phyloP scores from a whole-genome alignment of 202 grass and related monocot genomes.

The Cymbopogon flexuosus region DNA sequence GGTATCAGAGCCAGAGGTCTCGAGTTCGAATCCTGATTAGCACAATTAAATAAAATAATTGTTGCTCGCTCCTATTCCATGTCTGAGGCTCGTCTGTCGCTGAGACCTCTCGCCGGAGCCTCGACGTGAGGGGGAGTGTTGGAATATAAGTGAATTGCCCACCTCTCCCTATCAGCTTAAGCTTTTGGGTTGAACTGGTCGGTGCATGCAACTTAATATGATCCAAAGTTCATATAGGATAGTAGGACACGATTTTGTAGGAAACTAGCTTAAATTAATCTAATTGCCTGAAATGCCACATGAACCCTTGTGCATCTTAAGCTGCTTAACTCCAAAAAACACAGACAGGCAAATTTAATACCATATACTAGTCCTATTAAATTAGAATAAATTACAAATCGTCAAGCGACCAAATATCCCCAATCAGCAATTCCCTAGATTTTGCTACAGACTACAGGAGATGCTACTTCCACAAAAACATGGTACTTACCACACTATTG shows the following conservation, averaged over 20 bases:
- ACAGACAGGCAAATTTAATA: background rate
- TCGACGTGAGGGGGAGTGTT: too few relatives aligned
- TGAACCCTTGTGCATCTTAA: slow-evolving; percentile 14
- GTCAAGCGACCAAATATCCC: slow-evolving; percentile 4
- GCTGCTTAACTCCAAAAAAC: slow-evolving; percentile 1
- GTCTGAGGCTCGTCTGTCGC: too few relatives aligned
- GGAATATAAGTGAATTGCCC: too few relatives aligned
- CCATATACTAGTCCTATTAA: slow-evolving; percentile 5
- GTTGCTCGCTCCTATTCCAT: too few relatives aligned
- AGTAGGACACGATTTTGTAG: background rate
- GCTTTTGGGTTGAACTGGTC: too few relatives aligned
- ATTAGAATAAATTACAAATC: slow-evolving; percentile 8
- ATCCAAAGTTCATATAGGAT: background rate
- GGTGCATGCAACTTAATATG: too few relatives aligned
- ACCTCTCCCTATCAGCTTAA: too few relatives aligned
- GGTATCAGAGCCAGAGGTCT: too few relatives aligned
- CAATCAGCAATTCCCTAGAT: background rate
- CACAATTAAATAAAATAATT: too few relatives aligned
- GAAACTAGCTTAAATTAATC: background rate
- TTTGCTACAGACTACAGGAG: background rate
- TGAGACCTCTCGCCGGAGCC: too few relatives aligned
- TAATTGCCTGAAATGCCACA: background rate
- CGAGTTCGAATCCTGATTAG: too few relatives aligned
- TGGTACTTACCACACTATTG: slow-evolving; percentile 84
- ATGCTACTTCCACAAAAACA: background rate